A percentile compares a stretch with the other conserved stretches of the same genome.
phyloP scores from a whole-genome alignment of 495 filamentous ascomycete genomes.

The Trichoderma reesei region DNA sequence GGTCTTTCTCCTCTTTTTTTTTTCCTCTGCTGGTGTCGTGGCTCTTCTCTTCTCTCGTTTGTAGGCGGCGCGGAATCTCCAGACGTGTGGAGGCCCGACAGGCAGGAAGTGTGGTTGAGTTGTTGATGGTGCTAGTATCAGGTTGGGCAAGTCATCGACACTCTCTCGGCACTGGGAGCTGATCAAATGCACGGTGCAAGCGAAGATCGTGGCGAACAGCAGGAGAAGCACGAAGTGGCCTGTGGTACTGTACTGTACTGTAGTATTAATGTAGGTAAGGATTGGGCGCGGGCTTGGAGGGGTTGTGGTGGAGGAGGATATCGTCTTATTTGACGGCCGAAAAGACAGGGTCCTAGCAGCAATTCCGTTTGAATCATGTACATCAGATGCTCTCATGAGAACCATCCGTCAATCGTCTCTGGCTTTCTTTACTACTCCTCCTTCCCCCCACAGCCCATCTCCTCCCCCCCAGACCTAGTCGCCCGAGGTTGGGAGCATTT shows the following conservation, averaged over 20 bases:
- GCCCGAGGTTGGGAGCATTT: not conserved
- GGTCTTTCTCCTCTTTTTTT: not conserved
- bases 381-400: constrained; percentile 6
- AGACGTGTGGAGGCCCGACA: constrained; percentile 1
- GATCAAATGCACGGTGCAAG: constrained; percentile 8
- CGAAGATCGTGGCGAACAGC: constrained; percentile 8
- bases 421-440: not conserved
- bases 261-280: too few species aligned
- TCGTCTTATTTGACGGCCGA: constrained; percentile 4
- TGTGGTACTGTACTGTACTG: too few species aligned
- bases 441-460: constrained; percentile 1
- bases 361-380: constrained; percentile 1
- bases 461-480: constrained; percentile 2
- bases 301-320: constrained; percentile 6
- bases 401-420: constrained; percentile 3
- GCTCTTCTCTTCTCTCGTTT: too few species aligned
- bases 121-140: not conserved
- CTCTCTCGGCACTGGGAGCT: constrained; percentile 4
- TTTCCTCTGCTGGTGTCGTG: too few species aligned
- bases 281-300: constrained; percentile 6
- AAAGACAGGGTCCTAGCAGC: constrained; percentile 1
- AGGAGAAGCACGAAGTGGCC: too few species aligned
- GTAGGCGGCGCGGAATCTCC: not conserved
- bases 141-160: constrained; percentile 4
- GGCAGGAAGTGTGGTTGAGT: too few species aligned